phyloP scores from a whole-genome alignment of 345 rosid species.

The Rubroshorea leprosula region DNA sequence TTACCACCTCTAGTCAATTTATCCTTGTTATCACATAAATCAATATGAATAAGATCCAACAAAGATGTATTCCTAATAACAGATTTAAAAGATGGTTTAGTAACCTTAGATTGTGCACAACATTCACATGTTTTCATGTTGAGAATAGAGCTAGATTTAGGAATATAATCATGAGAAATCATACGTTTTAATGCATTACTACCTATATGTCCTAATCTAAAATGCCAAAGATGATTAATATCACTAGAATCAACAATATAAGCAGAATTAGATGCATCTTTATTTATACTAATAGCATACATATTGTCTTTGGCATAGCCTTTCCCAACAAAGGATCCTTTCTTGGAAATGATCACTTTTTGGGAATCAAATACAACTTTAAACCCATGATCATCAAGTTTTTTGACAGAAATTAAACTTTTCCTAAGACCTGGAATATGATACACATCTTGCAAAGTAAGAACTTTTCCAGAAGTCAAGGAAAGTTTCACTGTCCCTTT shows the following conservation, averaged over 20 bases:
- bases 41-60: background rate
- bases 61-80: no score
- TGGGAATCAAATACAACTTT: constrained; percentile 2
- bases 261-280: background rate
- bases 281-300: constrained; percentile 1
- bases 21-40: background rate
- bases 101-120: no score
- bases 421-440: no score
- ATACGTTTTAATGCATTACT: background rate
- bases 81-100: no score
- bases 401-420: no score
- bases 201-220: constrained; percentile 1
- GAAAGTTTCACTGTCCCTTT: no score
- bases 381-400: no score
- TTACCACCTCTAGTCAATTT: background rate
- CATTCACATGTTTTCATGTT: no score
- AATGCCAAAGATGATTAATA: background rate
- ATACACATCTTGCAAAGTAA: no score
- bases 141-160: no score
- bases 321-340: background rate
- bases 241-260: background rate
- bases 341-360: constrained; percentile 7
- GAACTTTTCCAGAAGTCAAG: no score
- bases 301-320: constrained; percentile 2
- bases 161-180: no score